A percentile compares a stretch with the other conserved stretches of the same genome.
Evolutionary conservation across 257 asterid genomes (phyloP).

Genomic region (Solanum pinnatisectum): DNA sequence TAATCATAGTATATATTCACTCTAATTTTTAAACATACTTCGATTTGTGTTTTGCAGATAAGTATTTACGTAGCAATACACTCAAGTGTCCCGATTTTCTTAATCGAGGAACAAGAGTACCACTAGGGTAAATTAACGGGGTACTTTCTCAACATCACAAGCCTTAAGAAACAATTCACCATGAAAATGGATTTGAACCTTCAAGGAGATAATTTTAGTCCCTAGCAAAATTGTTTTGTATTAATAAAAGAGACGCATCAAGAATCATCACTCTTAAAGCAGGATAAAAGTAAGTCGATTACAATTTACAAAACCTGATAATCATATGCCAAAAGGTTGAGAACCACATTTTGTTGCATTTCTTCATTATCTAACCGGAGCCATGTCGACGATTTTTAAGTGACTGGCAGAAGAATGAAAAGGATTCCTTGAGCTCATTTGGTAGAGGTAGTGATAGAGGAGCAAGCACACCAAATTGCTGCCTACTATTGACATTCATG

Average conservation of each 20-base stretch:
- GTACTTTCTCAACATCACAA: not conserved
- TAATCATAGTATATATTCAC: not conserved
- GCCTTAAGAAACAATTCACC: not conserved
- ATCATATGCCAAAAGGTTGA: not conserved
- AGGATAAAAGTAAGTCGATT: not conserved
- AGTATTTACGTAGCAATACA: not conserved
- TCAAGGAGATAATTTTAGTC: not conserved
- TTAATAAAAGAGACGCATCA: not conserved
- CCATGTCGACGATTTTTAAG: slow-evolving; percentile 33
- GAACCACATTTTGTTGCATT: not conserved
- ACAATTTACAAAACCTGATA: not conserved
- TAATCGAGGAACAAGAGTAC: not conserved
- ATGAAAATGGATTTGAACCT: not conserved
- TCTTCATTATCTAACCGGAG: not conserved
- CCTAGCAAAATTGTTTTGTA: not conserved
- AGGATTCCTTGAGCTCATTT: slow-evolving; percentile 71
- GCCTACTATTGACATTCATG: slow-evolving; percentile 16
- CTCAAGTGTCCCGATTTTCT: not conserved
- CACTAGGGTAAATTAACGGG: not conserved
- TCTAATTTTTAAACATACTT: not conserved
- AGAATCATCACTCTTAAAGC: not conserved
- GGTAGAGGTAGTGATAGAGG: slow-evolving; percentile 84
- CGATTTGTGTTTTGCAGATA: not conserved
- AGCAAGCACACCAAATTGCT: slow-evolving; percentile 40
- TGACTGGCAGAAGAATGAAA: slow-evolving; percentile 59